Evolutionary conservation across 2,329 filamentous ascomycete genomes (phyloP).

Genomic region (Macroventuria anomochaeta): DNA sequence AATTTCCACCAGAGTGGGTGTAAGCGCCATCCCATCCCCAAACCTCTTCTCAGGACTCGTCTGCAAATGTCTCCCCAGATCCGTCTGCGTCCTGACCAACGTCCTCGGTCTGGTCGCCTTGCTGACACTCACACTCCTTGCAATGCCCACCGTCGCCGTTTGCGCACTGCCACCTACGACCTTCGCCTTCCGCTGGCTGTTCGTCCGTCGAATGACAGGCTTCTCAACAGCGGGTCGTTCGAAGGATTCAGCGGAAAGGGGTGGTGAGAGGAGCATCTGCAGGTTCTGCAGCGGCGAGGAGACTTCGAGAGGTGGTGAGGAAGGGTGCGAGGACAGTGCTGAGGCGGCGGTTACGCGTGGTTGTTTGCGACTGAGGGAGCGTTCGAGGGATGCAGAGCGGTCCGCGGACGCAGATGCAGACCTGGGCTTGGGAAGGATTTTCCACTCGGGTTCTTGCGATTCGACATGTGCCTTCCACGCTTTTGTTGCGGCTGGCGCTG

Average conservation of each 20-base stretch:
- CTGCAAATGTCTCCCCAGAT: constrained; percentile 6
- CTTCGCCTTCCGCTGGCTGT: constrained; percentile 11
- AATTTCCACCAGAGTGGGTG: constrained; percentile 47
- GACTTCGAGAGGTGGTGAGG: constrained; percentile 30
- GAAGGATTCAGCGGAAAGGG: constrained; percentile 21
- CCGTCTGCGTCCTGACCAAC: constrained; percentile 24
- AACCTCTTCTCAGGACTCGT: constrained; percentile 31
- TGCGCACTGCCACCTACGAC: constrained; percentile 7
- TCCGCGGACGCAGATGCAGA: constrained; percentile 7
- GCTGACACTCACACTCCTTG: constrained; percentile 42
- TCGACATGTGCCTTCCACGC: constrained; percentile 32
- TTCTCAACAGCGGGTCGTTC: constrained; percentile 8
- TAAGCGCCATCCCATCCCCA: constrained; percentile 38
- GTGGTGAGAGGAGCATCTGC: constrained; percentile 27
- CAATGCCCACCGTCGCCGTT: constrained; percentile 42
- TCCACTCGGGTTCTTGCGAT: constrained; percentile 42
- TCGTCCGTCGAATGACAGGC: constrained; percentile 22
- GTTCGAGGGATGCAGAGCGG: constrained; percentile 5
- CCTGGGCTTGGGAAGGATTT: constrained; percentile 32
- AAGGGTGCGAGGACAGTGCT: constrained; percentile 38
- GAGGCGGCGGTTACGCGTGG: constrained; percentile 37
- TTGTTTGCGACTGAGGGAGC: constrained; percentile 19
- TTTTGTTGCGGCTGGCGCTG: constrained; percentile 17
- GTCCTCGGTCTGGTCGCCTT: constrained; percentile 35
- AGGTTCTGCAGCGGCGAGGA: constrained; percentile 29